Base-by-base conservation (phyloP, 352 stramenopile species). In the Phytophthora agathidicida region DNA sequence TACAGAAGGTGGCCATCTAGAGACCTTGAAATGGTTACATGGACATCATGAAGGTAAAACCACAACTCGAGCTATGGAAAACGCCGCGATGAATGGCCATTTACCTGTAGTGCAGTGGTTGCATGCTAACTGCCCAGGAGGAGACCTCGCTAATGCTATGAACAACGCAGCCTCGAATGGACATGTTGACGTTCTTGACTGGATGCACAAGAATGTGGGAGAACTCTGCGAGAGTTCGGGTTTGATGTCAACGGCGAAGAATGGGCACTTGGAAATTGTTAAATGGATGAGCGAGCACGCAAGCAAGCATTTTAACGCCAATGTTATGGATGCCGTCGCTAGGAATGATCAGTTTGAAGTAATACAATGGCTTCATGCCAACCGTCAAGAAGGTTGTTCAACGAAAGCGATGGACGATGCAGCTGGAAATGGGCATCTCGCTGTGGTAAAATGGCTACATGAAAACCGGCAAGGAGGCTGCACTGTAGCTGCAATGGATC, bases 381-480 rank as follows among this genome's bases (percentile, higher is more conserved):
- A 48, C 16, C 24, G 24, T 3, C 16, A 10, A 8, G 41, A 48
- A 48, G 41, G 41, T 9, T 48, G 41, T 23, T 35, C 24, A 11
- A 16, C 24, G 1, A 8, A 7, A 8, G 41, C 41, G 7, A 48
- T 35, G 41, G 24, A 48, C 10, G 4, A 3, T 3, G 24, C 41
- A 5, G 41, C 41, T 16, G 26, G 23, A 5, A 26, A 35, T 11
- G 37, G 37, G 0, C 37, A 44, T 24, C 14, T 48, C n/a, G 24
- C 19, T 4, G 41, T 48, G 3, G 41, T 48, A 9, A 17, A 48
- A 22, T 48, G 41, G 41, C 24, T 36, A 16, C 41, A 48, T 19
- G n/a, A 26, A 23, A 36, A 48, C 9, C 23, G 41, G 7, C 23
- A 17, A 7, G 24, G 35, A 17, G 23, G 41, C 6, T 48, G 41